Base-by-base conservation (phyloP, 257 asterid species). In the Fraxinus anomala region DNA sequence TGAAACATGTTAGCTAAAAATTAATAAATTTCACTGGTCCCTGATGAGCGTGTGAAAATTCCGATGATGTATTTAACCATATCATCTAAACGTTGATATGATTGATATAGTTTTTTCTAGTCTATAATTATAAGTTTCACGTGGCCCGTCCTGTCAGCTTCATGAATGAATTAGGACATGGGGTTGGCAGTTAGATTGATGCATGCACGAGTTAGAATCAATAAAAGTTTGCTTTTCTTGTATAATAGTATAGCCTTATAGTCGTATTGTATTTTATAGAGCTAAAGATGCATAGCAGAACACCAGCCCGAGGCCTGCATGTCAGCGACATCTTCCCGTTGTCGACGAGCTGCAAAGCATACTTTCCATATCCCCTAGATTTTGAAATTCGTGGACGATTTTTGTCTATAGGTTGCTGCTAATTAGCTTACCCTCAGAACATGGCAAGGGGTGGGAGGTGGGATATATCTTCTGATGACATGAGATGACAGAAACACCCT, bases 151-250 rank as follows among this genome's bases (percentile, higher is more conserved):
- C 34, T 31, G 4, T 61, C 23, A 78, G 28, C 70, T 74, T 42
- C 79, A 73, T 74, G 80, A 73, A 66, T 68, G 54, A 56, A 47
- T 39, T n/a, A 51, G 56, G 73, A 71, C 3, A 8, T 24, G 34
- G 6, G 39, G 39, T 1, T 39, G 44, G 49, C 34, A 28, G 36
- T 23, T 51, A 51, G 8, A 23, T 61, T 9, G n/a, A 51, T 82
- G 75, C 78, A 79, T 71, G 78, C 78, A 82, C 56, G 24, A 72
- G 74, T 14, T 30, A 14, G 51, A 61, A 42, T n/a, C 70, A 76
- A 73, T 74, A 68, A 33, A 16, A 47, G 6, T 49, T 23, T 26
- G 39, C 23, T 70, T 33, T 77, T 44, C 54, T 11, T 44, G 47
- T 31, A 31, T 2, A 8, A 49, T 14, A 3, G 6, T 49, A 49